These are phyloP conservation scores for Neoconidiobolus thromboides DNA, from an alignment of 371 early-diverging fungal species.

Conservation along the genomic window DNA sequence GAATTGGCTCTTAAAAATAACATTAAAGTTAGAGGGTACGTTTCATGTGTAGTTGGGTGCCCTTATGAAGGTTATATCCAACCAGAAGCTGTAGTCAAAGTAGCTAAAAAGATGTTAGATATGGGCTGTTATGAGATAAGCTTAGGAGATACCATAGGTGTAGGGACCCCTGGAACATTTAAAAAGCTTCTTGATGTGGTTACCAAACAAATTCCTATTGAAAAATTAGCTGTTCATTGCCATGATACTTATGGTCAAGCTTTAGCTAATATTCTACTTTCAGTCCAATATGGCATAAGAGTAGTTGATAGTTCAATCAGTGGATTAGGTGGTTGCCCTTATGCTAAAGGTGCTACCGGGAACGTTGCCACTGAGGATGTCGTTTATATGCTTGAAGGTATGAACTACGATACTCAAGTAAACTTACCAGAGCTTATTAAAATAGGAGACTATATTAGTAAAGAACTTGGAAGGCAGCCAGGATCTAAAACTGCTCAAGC, in stretches of 20 bases:
- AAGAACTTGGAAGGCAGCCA: conserved; percentile 38
- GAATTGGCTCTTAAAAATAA: conserved; percentile 42
- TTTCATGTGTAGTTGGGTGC: conserved; percentile 84
- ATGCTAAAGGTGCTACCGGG: conserved; percentile 88
- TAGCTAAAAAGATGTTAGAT: conserved; percentile 51
- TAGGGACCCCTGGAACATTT: conserved; percentile 62
- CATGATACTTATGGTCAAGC: conserved; percentile 98
- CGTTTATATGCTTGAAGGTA: conserved; percentile 75
- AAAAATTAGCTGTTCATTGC: conserved; percentile 78
- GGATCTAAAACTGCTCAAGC: conserved; percentile 21
- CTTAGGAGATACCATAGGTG: conserved; percentile 92
- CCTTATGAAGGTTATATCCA: conserved; percentile 76
- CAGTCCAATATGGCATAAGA: conserved; percentile 69
- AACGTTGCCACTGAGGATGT: conserved; percentile 96
- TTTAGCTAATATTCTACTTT: conserved; percentile 74
- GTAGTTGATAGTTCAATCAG: conserved; percentile 85
- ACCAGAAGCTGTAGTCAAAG: conserved; percentile 48
- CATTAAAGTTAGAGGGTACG: conserved; percentile 70
- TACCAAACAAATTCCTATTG: conserved; percentile 42
- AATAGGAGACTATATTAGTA: conserved; percentile 72
- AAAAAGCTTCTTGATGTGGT: conserved; percentile 51
- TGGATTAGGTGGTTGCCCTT: conserved; percentile 94
- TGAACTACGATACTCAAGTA: conserved; percentile 64
- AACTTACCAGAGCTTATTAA: conserved; percentile 47
- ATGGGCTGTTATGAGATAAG: conserved; percentile 96